phyloP scores from a whole-genome alignment of 2,329 filamentous ascomycete genomes.

The Sclerotinia spermophila region DNA sequence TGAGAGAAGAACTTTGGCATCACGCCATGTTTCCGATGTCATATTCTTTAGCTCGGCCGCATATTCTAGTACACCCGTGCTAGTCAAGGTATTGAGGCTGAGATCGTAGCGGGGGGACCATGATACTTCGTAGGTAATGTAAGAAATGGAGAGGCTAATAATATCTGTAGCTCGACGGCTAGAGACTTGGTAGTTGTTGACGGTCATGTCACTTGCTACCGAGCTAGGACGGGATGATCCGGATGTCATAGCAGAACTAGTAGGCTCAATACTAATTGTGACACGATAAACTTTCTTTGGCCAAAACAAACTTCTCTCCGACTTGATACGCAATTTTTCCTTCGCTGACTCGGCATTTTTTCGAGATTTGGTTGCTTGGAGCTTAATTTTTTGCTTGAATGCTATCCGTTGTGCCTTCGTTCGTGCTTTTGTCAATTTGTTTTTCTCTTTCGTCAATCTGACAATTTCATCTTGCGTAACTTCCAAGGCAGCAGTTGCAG shows the following conservation, averaged over 20 bases:
- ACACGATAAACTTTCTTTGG: constrained; percentile 48
- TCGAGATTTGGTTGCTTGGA: constrained; percentile 38
- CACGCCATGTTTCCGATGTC: constrained; percentile 48
- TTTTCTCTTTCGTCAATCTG: constrained; percentile 37
- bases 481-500: constrained; percentile 37
- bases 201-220: constrained; percentile 33
- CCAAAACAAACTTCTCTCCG: constrained; percentile 48
- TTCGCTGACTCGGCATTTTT: constrained; percentile 40
- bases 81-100: constrained; percentile 40
- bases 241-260: constrained; percentile 40
- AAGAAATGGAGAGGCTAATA: constrained; percentile 34
- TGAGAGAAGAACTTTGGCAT: constrained; percentile 44
- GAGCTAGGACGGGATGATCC: constrained; percentile 49
- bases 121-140: constrained; percentile 39
- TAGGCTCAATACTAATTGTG: constrained; percentile 49
- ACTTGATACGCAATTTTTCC: constrained; percentile 45
- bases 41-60: constrained; percentile 52
- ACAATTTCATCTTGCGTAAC: constrained; percentile 38
- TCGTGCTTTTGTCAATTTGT: constrained; percentile 29
- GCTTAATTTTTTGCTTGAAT: constrained; percentile 40
- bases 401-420: constrained; percentile 38
- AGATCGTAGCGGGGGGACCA: constrained; percentile 50
- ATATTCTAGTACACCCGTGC: constrained; percentile 42
- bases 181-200: constrained; percentile 28
- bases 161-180: constrained; percentile 25